Conservation (phyloP, 2,329 filamentous ascomycete genomes). For the Cladophialophora immunda region DNA sequence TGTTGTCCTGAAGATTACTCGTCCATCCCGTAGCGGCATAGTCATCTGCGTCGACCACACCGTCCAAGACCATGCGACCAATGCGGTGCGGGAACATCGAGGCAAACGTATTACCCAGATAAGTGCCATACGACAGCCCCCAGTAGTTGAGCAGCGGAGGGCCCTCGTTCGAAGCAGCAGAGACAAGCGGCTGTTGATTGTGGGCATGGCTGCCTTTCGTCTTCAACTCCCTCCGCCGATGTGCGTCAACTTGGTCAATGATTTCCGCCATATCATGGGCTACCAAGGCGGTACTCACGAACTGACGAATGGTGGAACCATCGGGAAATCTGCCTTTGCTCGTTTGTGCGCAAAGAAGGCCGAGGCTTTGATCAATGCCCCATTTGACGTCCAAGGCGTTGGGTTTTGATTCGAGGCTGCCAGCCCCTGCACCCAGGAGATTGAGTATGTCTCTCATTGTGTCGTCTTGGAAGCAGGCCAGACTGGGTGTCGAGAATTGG, state of each 20-base stretch:
- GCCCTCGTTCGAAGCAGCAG: conserved; percentile 1
- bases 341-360: conserved; percentile 34
- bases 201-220: neutral
- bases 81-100: conserved; percentile 54
- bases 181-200: conserved; percentile 17
- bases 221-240: conserved; percentile 28
- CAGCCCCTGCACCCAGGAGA: conserved; percentile 26
- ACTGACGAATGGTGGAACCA: conserved; percentile 42
- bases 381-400: conserved; percentile 37
- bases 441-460: conserved; percentile 16
- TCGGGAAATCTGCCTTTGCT: conserved; percentile 38
- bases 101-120: conserved; percentile 56
- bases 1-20: conserved; percentile 61
- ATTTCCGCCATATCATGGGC: conserved; percentile 50
- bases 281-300: conserved; percentile 46
- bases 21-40: conserved; percentile 61
- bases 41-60: conserved; percentile 54
- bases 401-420: conserved; percentile 29
- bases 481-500: conserved; percentile 45
- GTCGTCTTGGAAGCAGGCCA: conserved; percentile 42
- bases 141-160: conserved; percentile 55
- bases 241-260: conserved; percentile 42
- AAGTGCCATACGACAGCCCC: conserved; percentile 61
- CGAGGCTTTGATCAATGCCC: conserved; percentile 34
- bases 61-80: conserved; percentile 54